These are phyloP conservation scores for Malassezia obtusa DNA, from an alignment of 1,284 basidiomycete genomes.

Conservation along the genomic window DNA sequence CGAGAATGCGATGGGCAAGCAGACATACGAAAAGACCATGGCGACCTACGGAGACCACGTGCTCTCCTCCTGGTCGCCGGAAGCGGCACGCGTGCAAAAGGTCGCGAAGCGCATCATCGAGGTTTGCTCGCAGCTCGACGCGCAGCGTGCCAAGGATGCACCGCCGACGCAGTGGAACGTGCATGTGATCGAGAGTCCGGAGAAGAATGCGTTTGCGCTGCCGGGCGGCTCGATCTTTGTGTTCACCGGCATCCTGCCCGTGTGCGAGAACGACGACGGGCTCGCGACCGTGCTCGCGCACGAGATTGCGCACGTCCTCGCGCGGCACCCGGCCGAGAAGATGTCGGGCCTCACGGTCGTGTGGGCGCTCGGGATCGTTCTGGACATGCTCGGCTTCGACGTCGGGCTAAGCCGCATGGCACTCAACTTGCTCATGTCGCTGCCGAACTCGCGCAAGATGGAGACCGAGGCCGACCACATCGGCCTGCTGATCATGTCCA, in stretches of 20 bases:
- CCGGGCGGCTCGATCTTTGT: conserved; percentile 71
- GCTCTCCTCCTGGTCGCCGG: conserved; percentile 61
- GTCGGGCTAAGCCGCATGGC: conserved; percentile 39
- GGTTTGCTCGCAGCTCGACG: conserved; percentile 56
- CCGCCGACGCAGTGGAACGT: conserved; percentile 58
- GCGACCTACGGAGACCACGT: conserved; percentile 56
- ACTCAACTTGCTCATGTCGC: conserved; percentile 57
- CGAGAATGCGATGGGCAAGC: conserved; percentile 49
- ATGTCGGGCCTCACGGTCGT: conserved; percentile 40
- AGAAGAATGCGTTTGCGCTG: conserved; percentile 67
- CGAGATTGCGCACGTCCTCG: conserved; percentile 65
- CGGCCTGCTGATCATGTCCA: conserved; percentile 39
- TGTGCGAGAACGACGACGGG: conserved; percentile 68
- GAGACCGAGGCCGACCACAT: conserved; percentile 62
- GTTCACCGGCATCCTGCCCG: conserved; percentile 72
- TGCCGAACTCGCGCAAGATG: conserved; percentile 74
- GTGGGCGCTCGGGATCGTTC: conserved; percentile 19
- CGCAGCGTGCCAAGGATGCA: conserved; percentile 2
- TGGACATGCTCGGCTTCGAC: conserved; percentile 31
- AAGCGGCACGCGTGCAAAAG: conserved; percentile 53
- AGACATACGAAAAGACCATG: conserved; percentile 55
- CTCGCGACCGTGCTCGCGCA: conserved; percentile 78
- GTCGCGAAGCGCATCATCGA: conserved; percentile 66
- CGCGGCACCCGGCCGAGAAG: conserved; percentile 35
- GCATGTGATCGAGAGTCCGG: conserved; percentile 66